A percentile compares a stretch with the other conserved stretches of the same genome.
Evolutionary conservation across 495 filamentous ascomycete genomes (phyloP).

Genomic region (Penicillium chermesinum): DNA sequence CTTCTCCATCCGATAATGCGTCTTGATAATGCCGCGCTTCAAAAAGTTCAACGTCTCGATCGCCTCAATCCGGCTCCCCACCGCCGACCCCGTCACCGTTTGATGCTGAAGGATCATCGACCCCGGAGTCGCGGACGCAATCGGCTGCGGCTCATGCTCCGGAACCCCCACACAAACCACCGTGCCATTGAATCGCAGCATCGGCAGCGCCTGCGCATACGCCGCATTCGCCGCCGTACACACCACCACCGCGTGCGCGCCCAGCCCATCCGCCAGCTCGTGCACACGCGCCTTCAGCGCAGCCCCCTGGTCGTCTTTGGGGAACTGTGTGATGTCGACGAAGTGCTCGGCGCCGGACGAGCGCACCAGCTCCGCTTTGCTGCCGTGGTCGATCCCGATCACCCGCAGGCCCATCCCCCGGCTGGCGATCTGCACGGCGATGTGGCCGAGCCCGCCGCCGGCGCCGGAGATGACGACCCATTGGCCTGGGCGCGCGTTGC

Average conservation of each 20-base stretch:
- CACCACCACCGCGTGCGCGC: conserved; percentile 60
- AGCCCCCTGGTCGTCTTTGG: conserved; percentile 39
- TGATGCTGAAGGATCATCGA: conserved; percentile 48
- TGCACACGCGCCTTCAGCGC: conserved; percentile 52
- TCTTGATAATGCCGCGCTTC: conserved; percentile 55
- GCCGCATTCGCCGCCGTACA: conserved; percentile 61
- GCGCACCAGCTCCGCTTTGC: conserved; percentile 55
- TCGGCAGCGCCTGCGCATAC: conserved; percentile 53
- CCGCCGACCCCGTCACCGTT: conserved; percentile 56
- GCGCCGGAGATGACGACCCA: conserved; percentile 64
- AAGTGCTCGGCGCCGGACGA: conserved; percentile 64
- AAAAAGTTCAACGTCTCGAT: conserved; percentile 64
- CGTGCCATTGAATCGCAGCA: conserved; percentile 61
- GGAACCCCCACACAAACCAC: conserved; percentile 66
- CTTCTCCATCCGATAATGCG: conserved; percentile 52
- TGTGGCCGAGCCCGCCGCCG: conserved; percentile 62
- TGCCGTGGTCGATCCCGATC: conserved; percentile 63
- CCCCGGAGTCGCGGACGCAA: conserved; percentile 50
- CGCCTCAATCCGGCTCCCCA: conserved; percentile 61
- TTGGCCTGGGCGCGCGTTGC: conserved; percentile 52
- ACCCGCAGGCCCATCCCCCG: conserved; percentile 62
- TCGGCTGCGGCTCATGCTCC: conserved; percentile 53
- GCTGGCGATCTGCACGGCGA: conserved; percentile 60
- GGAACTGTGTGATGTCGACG: conserved; percentile 57
- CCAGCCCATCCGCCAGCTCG: conserved; percentile 54